Evolutionary conservation across 2,329 filamentous ascomycete species (phyloP).

Genomic region (Nemania sp.): DNA sequence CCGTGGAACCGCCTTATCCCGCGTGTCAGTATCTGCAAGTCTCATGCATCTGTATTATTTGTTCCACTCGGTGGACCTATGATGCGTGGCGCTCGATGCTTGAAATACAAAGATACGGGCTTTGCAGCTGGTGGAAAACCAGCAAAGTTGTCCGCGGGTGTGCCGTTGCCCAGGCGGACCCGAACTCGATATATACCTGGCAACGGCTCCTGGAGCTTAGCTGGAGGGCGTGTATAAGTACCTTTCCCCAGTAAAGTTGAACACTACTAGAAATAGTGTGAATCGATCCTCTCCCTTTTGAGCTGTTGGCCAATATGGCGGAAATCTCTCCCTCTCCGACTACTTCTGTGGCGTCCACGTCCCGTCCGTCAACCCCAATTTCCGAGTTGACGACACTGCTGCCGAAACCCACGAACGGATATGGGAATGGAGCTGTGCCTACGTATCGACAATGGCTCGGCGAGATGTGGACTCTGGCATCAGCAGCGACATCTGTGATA

Average conservation of each 20-base stretch:
- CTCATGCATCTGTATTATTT: not conserved
- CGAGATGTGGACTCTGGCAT: slow-evolving; percentile 71
- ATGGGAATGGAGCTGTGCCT: not conserved
- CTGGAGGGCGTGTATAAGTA: not conserved
- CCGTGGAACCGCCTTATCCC: slow-evolving; percentile 8
- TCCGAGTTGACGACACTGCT: slow-evolving; percentile 33
- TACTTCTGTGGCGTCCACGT: slow-evolving; percentile 7
- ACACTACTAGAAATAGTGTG: not conserved
- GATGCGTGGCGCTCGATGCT: slow-evolving; percentile 2
- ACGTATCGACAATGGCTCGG: slow-evolving; percentile 44
- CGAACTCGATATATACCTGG: not conserved
- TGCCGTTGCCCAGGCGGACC: not conserved
- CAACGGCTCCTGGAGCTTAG: not conserved
- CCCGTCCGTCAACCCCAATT: slow-evolving; percentile 12
- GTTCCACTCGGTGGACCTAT: not conserved
- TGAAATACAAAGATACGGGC: slow-evolving; percentile 2
- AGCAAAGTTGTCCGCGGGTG: not conserved
- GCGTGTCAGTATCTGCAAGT: slow-evolving; percentile 2
- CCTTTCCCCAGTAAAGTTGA: not conserved
- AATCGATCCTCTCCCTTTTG: not conserved
- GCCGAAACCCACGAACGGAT: slow-evolving; percentile 24
- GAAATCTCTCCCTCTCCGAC: slow-evolving; percentile 21
- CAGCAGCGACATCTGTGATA: slow-evolving; percentile 76
- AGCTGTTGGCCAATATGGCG: slow-evolving; percentile 22
- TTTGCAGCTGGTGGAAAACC: not conserved